Conservation (phyloP, 192 early-diverging fungal genomes). For the Coemansia erecta region DNA sequence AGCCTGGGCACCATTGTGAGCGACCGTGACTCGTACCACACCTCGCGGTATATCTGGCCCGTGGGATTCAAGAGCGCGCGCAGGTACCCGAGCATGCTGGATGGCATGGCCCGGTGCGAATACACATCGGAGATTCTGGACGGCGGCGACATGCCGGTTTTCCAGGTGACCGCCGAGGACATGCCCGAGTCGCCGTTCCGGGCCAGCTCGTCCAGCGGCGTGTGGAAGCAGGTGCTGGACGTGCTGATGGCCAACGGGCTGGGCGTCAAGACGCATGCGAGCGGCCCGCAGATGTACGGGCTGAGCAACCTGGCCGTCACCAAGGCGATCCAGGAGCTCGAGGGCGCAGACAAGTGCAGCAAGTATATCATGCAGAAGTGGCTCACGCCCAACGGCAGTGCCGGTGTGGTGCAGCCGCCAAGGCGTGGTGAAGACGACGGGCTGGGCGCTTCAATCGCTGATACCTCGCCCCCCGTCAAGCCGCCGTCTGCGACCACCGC, state of each 20-base stretch:
- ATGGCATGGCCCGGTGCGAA: conserved; percentile 52
- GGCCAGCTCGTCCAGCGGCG: conserved; percentile 66
- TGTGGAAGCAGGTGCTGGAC: conserved; percentile 66
- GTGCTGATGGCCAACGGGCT: conserved; percentile 59
- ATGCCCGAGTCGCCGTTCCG: conserved; percentile 59
- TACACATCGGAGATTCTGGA: conserved; percentile 70
- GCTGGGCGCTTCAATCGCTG: too few species aligned
- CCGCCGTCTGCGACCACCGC: too few species aligned
- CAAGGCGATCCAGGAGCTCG: conserved; percentile 68
- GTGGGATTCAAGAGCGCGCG: conserved; percentile 67
- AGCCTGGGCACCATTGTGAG: conserved; percentile 60
- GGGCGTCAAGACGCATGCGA: conserved; percentile 68
- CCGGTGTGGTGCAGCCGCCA: background rate
- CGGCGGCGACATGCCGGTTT: conserved; percentile 59
- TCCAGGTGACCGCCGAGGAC: conserved; percentile 68
- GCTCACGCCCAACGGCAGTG: conserved; percentile 11
- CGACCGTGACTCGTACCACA: conserved; percentile 64
- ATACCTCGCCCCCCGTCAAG: too few species aligned
- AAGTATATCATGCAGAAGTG: conserved; percentile 50
- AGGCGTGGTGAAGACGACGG: too few species aligned
- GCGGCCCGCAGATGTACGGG: conserved; percentile 71
- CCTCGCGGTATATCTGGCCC: conserved; percentile 67
- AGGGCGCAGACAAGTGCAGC: conserved; percentile 30
- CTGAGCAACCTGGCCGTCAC: conserved; percentile 66
- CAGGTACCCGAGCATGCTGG: conserved; percentile 58